Evolutionary conservation across 768 basidiomycete species (phyloP), one percentile per base, ranked within the genome.

Genomic region (Kondoa malvinella): DNA sequence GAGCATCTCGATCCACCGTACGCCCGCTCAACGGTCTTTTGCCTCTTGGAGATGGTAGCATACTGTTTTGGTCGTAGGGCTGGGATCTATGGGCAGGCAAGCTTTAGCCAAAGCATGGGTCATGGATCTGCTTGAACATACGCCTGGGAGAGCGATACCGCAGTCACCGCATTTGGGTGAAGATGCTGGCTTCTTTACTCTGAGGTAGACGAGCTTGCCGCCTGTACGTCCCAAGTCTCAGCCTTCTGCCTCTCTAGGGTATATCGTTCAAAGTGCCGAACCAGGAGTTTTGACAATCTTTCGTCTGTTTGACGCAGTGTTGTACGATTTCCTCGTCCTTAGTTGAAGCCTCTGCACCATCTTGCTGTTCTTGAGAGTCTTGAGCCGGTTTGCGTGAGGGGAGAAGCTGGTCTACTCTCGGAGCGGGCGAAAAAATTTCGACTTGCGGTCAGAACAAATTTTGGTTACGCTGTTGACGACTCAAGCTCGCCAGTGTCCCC

Each of bases 111-210:
- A 3, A 3, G 12, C n/a, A 14, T 26, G 27, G 27, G 61, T 8
- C 40, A 50, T 16, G 1, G 21, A 62, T 30, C 21, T 33, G 27
- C 21, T 4, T 3, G 12, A 30, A 82, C 90, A 75, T 81, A 97
- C 94, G 78, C 95, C 95, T 73, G 92, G 85, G 66, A 99, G 86
- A 73, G 86, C 88, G 74, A 85, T 82, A 70, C 92, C 94, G 75
- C 95, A 99, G 82, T 99, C 95, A 83, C 95, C 95, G 80, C 94
- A 99, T 80, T 96, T 95, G 73, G 92, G 94, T 59, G 87, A 81
- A 32, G 88, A 84, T 67, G 86, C 86, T 73, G 85, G 85, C 82
- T 99, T 97, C 85, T 92, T 89, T 80, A 96, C 81, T 79, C 95
- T 89, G 82, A 97, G 92, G 81, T 94, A 92, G 75, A 94, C 90